Evolutionary conservation across 805 yeast species (phyloP).

Genomic region (Metschnikowia lachancei): DNA sequence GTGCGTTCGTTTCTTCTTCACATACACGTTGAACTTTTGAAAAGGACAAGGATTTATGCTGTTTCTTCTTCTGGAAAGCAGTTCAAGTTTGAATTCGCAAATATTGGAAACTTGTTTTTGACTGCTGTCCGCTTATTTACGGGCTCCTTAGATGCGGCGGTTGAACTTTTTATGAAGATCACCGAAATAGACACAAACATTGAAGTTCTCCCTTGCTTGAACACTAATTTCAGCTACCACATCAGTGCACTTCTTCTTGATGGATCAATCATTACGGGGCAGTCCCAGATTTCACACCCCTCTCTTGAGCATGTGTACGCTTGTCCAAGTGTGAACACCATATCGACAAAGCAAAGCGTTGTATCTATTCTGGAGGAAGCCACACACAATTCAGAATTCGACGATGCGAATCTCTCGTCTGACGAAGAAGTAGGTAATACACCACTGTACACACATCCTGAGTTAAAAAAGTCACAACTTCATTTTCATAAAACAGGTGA

Average conservation of each 20-base stretch:
- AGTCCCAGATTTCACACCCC: conserved; percentile 92
- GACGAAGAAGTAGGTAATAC: conserved; percentile 57
- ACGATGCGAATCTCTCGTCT: conserved; percentile 8
- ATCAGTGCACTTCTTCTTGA: conserved; percentile 71
- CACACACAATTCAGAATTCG: not conserved
- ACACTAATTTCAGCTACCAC: conserved; percentile 82
- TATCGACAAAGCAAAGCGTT: not conserved
- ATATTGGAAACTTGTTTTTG: conserved; percentile 78
- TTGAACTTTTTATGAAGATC: conserved; percentile 68
- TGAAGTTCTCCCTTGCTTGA: conserved; percentile 74
- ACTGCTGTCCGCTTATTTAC: conserved; percentile 79
- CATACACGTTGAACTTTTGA: conserved; percentile 72
- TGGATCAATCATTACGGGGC: conserved; percentile 81
- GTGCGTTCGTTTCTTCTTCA: conserved; percentile 74
- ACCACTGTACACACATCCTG: conserved; percentile 76
- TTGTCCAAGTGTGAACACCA: conserved; percentile 16
- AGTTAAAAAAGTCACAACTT: conserved; percentile 67
- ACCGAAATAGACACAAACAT: conserved; percentile 52
- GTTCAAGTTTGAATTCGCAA: conserved; percentile 74
- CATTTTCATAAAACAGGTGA: conserved; percentile 61
- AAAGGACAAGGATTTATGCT: conserved; percentile 49
- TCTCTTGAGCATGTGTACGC: conserved; percentile 25
- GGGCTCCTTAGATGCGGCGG: conserved; percentile 81
- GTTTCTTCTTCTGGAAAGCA: conserved; percentile 38
- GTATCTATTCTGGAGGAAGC: not conserved